A percentile compares a stretch with the other conserved stretches of the same genome.
Conservation (phyloP, 2,329 filamentous ascomycete species). For the Cordyceps cateniannulata region DNA sequence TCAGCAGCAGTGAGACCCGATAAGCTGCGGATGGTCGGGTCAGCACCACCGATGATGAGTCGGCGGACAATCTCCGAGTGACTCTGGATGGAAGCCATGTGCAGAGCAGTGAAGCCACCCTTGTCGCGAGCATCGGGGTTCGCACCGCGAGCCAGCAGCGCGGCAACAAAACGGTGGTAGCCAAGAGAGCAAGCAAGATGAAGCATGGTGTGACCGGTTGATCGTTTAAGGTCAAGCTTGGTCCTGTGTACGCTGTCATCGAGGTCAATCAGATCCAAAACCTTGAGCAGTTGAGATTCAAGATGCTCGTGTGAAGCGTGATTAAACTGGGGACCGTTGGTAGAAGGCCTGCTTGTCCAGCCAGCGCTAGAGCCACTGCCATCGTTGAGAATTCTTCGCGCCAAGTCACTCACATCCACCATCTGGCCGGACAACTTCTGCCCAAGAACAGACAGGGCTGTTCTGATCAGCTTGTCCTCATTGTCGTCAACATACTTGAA, state of each 20-base stretch:
- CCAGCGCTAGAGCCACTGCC: conserved; percentile 28
- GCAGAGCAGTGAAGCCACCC: conserved; percentile 74
- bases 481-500: conserved; percentile 74
- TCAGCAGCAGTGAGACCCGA: conserved; percentile 67
- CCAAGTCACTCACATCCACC: conserved; percentile 55
- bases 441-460: conserved; percentile 58
- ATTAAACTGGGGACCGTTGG: conserved; percentile 38
- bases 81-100: conserved; percentile 71
- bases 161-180: conserved; percentile 68
- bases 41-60: conserved; percentile 66
- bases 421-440: conserved; percentile 59
- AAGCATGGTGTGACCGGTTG: conserved; percentile 73
- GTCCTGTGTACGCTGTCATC: conserved; percentile 65
- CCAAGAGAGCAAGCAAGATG: conserved; percentile 73
- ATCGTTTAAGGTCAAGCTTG: conserved; percentile 56
- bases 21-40: conserved; percentile 62
- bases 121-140: conserved; percentile 69
- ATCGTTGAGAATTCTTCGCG: conserved; percentile 51
- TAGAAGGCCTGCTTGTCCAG: conserved; percentile 41
- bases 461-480: conserved; percentile 61
- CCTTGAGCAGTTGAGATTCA: conserved; percentile 63
- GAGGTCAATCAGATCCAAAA: conserved; percentile 72
- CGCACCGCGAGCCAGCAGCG: conserved; percentile 70
- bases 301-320: conserved; percentile 44
- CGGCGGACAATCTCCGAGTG: conserved; percentile 70